Percentiles rank a stretch among this genome's conserved stretches.
phyloP scores from a whole-genome alignment of 2,329 filamentous ascomycete genomes.

The Clonostachys solani region DNA sequence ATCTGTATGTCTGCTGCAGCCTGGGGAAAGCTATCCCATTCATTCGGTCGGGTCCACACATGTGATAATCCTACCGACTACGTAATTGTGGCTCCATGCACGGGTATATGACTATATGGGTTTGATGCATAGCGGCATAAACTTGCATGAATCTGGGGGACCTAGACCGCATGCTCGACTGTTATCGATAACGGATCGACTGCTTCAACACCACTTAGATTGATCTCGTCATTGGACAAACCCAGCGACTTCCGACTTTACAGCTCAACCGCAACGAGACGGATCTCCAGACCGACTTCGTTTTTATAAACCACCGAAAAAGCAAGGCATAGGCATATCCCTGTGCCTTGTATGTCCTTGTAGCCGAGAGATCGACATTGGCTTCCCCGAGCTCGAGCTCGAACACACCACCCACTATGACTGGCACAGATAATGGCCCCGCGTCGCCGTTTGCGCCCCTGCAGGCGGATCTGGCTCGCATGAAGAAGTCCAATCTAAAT shows the following conservation, averaged over 20 bases:
- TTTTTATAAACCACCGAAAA: neutral
- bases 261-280: neutral
- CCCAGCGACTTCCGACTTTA: too few relatives aligned
- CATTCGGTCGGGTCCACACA: too few relatives aligned
- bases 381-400: too few relatives aligned
- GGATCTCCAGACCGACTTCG: neutral
- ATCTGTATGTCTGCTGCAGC: too few relatives aligned
- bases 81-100: too few relatives aligned
- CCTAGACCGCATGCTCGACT: neutral
- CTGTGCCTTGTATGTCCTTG: too few relatives aligned
- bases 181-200: neutral
- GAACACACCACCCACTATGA: conserved; percentile 14
- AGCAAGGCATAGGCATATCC: neutral
- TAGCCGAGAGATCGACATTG: too few relatives aligned
- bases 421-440: conserved; percentile 25
- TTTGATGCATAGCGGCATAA: too few relatives aligned
- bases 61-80: too few relatives aligned
- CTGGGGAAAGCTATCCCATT: too few relatives aligned
- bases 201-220: too few relatives aligned
- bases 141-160: neutral
- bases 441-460: conserved; percentile 49
- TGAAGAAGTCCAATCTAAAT: conserved; percentile 64
- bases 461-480: conserved; percentile 69
- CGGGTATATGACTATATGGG: too few relatives aligned
- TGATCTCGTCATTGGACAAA: neutral